These are phyloP conservation scores for Gynochthodes officinalis DNA, from an alignment of 257 asterid genomes.

Conservation along the genomic window DNA sequence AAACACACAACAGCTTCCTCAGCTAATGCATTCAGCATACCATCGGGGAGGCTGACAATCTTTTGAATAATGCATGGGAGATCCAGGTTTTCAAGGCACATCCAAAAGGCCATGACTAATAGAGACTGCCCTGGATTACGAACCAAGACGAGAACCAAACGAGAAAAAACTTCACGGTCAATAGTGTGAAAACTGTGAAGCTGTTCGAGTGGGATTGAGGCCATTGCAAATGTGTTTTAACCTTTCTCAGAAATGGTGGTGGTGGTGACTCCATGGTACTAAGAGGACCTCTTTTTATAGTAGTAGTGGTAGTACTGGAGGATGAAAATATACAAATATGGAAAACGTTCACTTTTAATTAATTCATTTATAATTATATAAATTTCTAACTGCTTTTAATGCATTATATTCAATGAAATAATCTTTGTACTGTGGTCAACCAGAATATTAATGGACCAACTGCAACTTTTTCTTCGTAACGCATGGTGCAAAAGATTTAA, in stretches of 20 bases:
- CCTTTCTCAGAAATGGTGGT: too few relatives aligned
- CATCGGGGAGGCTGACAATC: not conserved
- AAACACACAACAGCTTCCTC: slow-evolving; percentile 5
- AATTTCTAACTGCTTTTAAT: not conserved
- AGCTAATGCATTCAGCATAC: not conserved
- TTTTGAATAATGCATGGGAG: not conserved
- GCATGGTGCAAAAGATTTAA: too few relatives aligned
- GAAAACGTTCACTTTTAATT: not conserved
- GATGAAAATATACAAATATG: too few relatives aligned
- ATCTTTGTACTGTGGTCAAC: not conserved
- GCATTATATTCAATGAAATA: too few relatives aligned
- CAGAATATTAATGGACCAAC: not conserved
- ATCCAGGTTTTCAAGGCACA: not conserved
- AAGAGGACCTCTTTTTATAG: not conserved
- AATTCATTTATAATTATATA: not conserved
- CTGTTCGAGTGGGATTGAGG: slow-evolving; percentile 1
- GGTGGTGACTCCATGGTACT: not conserved
- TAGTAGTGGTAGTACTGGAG: too few relatives aligned
- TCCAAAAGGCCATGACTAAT: slow-evolving; percentile 15
- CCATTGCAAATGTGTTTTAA: not conserved
- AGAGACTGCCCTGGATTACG: slow-evolving; percentile 14
- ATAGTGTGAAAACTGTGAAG: slow-evolving; percentile 7
- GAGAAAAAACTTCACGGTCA: slow-evolving; percentile 13
- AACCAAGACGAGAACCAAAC: not conserved
- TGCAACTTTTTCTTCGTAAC: not conserved